Base-by-base conservation (phyloP, 2,329 filamentous ascomycete species). In the Tetracladium maxilliforme region DNA sequence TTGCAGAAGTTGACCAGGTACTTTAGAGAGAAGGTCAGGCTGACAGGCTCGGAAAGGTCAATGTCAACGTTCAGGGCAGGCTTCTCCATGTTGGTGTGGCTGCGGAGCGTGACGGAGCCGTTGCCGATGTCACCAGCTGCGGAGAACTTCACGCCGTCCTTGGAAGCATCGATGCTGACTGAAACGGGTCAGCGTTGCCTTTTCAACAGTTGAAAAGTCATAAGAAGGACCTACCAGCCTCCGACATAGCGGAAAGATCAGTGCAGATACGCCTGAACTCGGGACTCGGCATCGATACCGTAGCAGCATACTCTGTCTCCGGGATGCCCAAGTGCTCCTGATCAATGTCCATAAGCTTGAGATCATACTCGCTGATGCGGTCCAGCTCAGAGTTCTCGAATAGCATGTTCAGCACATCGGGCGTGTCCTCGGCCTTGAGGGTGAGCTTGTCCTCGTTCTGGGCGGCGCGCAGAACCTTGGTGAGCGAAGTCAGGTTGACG, bases 1-100 rank as follows among this genome's bases (percentile, higher is more conserved):
- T 98, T 98, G 79, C 90, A 95, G 64, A 98, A 98, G 70, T 95
- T 95, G 66, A 92, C 82, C 4, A 98, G 76, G 60, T 98, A 98
- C 63, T 98, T 98, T 44, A 98, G 78, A 17, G 90, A 95, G 63
- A 98, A 98, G 24, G 87, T 95, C 35, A 98, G 70, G 18, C 81
- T 68, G 32, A 98, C 90, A 25, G 90, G 83, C 61, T 98, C 92
- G 19, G 72, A 78, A 33, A 98, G 72, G 47, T 84, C 73, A 51
- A 98, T 94, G 37, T 82, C 70, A 42, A 95, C 79, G 46, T 86
- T 81, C 47, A 77, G 63, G 7, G 80, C 70, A 23, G 82, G 76
- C 62, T 95, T 92, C 20, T 95, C 87, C 36, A 94, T 68, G 48
- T 84, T 81, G 45, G 70, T 79, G 60, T 90, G 80, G 52, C 76